Evolutionary conservation across 225 moss, liverwort and hornwort species (phyloP).

Genomic region (Sphagnum contortum): DNA sequence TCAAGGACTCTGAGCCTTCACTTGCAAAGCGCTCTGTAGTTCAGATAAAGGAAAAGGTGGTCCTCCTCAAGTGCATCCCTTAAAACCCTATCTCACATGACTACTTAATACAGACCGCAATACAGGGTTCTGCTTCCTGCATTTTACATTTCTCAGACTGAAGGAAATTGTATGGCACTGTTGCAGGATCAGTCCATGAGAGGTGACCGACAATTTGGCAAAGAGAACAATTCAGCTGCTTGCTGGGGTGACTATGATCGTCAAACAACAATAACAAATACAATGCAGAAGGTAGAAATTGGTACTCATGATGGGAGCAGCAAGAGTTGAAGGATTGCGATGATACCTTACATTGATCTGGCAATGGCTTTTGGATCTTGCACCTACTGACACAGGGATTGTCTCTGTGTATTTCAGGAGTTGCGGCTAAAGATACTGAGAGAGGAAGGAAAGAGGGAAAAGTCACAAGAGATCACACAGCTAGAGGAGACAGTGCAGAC

Average conservation of each 20-base stretch:
- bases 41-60: slow-evolving; percentile 52
- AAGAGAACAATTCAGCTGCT: slow-evolving; percentile 37
- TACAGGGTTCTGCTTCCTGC: too few species aligned
- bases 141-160: neutral
- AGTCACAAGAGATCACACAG: slow-evolving; percentile 37
- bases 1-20: slow-evolving; percentile 39
- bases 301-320: too few species aligned
- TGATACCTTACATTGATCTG: too few species aligned
- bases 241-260: slow-evolving; percentile 32
- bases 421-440: slow-evolving; percentile 47
- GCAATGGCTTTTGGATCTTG: neutral
- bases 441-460: slow-evolving; percentile 52
- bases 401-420: slow-evolving; percentile 15
- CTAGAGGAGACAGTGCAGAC: slow-evolving; percentile 37
- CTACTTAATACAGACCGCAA: too few species aligned
- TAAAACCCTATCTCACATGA: too few species aligned
- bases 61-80: too few species aligned
- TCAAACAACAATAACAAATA: slow-evolving; percentile 41
- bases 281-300: slow-evolving; percentile 38
- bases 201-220: slow-evolving; percentile 31
- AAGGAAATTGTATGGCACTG: neutral
- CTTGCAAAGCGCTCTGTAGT: slow-evolving; percentile 29
- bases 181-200: slow-evolving; percentile 48
- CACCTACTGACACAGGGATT: slow-evolving; percentile 4
- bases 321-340: too few species aligned